phyloP scores from a whole-genome alignment of 2,329 filamentous ascomycete genomes.

The Epichloe amarillans region DNA sequence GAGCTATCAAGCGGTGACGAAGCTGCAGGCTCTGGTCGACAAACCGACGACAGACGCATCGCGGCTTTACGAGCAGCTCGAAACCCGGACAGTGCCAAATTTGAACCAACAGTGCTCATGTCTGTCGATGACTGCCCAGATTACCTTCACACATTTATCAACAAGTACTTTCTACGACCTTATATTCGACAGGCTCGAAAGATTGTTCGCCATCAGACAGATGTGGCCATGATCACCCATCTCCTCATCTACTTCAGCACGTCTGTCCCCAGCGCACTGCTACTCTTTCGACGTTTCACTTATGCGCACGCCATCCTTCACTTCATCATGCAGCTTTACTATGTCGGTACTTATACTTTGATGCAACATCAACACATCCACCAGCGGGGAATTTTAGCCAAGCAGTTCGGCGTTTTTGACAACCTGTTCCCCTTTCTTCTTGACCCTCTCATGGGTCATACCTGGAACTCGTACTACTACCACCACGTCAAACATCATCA shows the following conservation, averaged over 20 bases:
- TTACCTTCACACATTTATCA: constrained; percentile 24
- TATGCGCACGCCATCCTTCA: constrained; percentile 57
- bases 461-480: constrained; percentile 76
- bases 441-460: constrained; percentile 69
- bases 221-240: constrained; percentile 69
- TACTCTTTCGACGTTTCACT: constrained; percentile 52
- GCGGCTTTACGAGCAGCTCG: constrained; percentile 27
- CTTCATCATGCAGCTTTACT: constrained; percentile 50
- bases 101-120: constrained; percentile 34
- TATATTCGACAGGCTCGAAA: constrained; percentile 43
- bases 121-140: constrained; percentile 26
- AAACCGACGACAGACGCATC: constrained; percentile 11
- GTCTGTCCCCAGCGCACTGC: constrained; percentile 53
- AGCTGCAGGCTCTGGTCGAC: not conserved
- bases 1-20: constrained; percentile 4
- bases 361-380: constrained; percentile 83
- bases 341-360: constrained; percentile 61
- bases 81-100: constrained; percentile 24
- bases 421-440: constrained; percentile 56
- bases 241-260: constrained; percentile 58
- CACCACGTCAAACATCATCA: constrained; percentile 82
- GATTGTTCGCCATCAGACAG: constrained; percentile 51
- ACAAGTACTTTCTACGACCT: constrained; percentile 40
- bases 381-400: constrained; percentile 52
- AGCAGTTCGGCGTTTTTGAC: constrained; percentile 44